phyloP scores from a whole-genome alignment of 768 basidiomycete genomes.

The Leucogyrophana mollusca region DNA sequence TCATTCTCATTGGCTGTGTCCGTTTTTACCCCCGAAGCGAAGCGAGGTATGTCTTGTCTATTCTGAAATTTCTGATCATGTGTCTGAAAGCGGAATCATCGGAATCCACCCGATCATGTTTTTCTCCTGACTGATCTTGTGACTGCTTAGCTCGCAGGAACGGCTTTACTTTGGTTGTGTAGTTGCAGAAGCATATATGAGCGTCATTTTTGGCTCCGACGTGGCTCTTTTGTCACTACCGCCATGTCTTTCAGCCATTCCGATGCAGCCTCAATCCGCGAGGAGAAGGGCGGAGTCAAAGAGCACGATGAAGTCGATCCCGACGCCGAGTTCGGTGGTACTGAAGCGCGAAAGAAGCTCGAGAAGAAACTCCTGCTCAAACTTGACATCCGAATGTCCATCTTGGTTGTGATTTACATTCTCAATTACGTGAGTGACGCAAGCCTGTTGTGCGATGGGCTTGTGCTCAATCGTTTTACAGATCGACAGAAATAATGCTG shows the following conservation, averaged over 20 bases:
- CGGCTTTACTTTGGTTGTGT: too few relatives aligned
- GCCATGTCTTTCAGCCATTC: conserved; percentile 12
- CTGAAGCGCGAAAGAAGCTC: conserved; percentile 42
- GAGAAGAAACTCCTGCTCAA: conserved; percentile 56
- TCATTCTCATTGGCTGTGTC: too few relatives aligned
- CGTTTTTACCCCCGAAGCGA: too few relatives aligned
- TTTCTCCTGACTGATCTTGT: too few relatives aligned
- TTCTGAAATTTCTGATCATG: too few relatives aligned
- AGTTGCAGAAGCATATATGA: too few relatives aligned
- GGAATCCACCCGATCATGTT: too few relatives aligned
- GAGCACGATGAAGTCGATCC: conserved; percentile 9
- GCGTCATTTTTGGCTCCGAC: too few relatives aligned
- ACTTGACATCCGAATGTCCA: conserved; percentile 55
- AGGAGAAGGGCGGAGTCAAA: conserved; percentile 8
- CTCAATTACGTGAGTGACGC: conserved; percentile 30
- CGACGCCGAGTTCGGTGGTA: conserved; percentile 50
- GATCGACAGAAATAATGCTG: conserved; percentile 71
- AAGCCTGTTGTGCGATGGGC: neutral
- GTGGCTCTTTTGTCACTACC: neutral
- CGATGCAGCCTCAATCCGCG: conserved; percentile 3
- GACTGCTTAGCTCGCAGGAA: too few relatives aligned
- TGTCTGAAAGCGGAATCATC: too few relatives aligned
- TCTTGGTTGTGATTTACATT: conserved; percentile 42
- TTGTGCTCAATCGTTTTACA: conserved; percentile 18
- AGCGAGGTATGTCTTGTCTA: too few relatives aligned